Conservation (phyloP, 305 asterid species). For the Fraxinus albicans region DNA sequence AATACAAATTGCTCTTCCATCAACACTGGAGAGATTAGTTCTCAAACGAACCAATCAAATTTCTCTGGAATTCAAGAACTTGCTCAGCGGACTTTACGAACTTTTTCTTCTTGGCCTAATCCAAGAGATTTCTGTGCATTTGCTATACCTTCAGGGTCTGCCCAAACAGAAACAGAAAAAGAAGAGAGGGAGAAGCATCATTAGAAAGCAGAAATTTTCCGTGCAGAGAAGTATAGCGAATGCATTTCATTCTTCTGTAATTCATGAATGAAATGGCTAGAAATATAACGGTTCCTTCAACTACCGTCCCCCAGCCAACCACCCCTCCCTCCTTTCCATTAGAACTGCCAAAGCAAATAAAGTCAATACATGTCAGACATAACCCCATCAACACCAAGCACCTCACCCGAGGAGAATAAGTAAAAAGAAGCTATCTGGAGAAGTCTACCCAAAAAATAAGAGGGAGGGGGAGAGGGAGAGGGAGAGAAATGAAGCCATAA, state of each 20-base stretch:
- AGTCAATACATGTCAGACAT: not conserved
- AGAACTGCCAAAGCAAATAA: not conserved
- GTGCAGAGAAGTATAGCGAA: not conserved
- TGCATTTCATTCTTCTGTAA: not conserved
- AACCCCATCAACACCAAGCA: not conserved
- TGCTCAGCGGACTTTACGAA: constrained; percentile 62
- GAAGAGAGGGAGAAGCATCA: not conserved
- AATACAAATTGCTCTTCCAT: not conserved
- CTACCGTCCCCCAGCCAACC: not conserved
- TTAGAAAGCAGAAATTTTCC: not conserved
- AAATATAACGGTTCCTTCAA: not conserved
- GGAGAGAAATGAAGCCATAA: not conserved
- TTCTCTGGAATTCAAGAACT: not conserved
- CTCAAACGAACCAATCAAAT: not conserved
- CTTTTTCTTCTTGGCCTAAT: constrained; percentile 60
- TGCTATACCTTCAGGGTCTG: constrained; percentile 93
- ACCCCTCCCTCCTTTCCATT: not conserved
- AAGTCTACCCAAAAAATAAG: not conserved
- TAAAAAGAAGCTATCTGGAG: not conserved
- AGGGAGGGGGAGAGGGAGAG: not conserved
- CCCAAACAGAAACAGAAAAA: constrained; percentile 27
- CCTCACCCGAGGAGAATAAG: not conserved
- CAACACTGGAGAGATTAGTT: not conserved
- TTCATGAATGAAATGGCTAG: not conserved
- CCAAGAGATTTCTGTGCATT: constrained; percentile 78